Percentiles rank a stretch among this genome's conserved stretches.
These are phyloP conservation scores for Myrica gale DNA, from an alignment of 306 rosid genomes.

Conservation along the genomic window DNA sequence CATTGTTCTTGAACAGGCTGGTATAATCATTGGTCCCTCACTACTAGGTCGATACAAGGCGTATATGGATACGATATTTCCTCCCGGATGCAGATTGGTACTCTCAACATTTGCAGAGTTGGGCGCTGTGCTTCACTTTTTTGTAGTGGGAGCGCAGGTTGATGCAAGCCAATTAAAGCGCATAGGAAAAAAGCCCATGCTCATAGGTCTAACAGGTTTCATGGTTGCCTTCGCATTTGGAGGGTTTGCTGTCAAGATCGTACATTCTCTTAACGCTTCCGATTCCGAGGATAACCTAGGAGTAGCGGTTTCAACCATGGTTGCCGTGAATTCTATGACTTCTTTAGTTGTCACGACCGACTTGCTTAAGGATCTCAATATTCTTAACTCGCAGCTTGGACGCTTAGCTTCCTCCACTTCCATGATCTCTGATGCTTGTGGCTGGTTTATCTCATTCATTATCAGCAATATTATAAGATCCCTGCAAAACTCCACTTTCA, in stretches of 20 bases:
- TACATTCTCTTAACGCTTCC: too few species aligned
- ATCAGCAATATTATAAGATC: not conserved
- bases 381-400: not conserved
- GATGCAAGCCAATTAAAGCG: not conserved
- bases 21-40: too few species aligned
- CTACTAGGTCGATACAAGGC: too few species aligned
- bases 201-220: not conserved
- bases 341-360: not conserved
- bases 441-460: not conserved
- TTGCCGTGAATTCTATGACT: not conserved
- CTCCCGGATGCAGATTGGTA: too few species aligned
- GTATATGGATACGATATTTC: too few species aligned
- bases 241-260: too few species aligned
- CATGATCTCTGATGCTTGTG: not conserved
- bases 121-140: too few species aligned
- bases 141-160: not conserved
- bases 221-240: not conserved
- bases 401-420: slow-evolving; percentile 5
- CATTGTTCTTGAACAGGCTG: too few species aligned
- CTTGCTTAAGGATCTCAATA: not conserved
- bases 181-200: not conserved
- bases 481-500: not conserved
- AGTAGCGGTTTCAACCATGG: not conserved
- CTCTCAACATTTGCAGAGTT: too few species aligned
- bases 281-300: too few species aligned